Percentiles rank a stretch among this genome's conserved stretches.
These are phyloP conservation scores for Cercospora canescens DNA, from an alignment of 2,329 filamentous ascomycete species.

Conservation along the genomic window DNA sequence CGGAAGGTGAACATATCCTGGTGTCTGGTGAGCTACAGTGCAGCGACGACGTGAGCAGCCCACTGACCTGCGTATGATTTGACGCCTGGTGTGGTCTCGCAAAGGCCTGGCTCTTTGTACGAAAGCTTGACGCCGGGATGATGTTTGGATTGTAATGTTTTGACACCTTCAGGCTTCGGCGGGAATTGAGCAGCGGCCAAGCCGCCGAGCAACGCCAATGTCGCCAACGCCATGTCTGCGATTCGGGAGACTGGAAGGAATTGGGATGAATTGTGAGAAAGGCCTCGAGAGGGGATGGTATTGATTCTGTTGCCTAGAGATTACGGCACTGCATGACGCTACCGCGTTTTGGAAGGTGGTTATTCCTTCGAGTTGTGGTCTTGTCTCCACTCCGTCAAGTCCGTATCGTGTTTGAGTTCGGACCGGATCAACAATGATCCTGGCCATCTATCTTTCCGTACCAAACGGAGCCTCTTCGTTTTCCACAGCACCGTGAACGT, in stretches of 20 bases:
- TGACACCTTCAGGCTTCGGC: slow-evolving; percentile 44
- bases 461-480: neutral
- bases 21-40: slow-evolving; percentile 14
- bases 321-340: neutral
- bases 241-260: too few relatives aligned
- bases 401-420: too few relatives aligned
- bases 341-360: neutral
- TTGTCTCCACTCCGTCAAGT: neutral
- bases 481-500: neutral
- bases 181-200: slow-evolving; percentile 38
- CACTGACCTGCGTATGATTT: slow-evolving; percentile 43
- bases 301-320: neutral
- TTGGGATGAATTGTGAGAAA: neutral
- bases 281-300: neutral
- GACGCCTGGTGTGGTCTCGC: slow-evolving; percentile 54
- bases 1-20: slow-evolving; percentile 40
- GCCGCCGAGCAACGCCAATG: slow-evolving; percentile 25
- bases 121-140: slow-evolving; percentile 65
- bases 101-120: slow-evolving; percentile 66
- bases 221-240: neutral
- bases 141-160: slow-evolving; percentile 62
- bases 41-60: too few relatives aligned
- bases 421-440: neutral
- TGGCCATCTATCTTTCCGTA: too few relatives aligned
- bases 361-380: neutral